Conservation (phyloP, 164 flowering plant genomes). For the Stephania yunnanensis region DNA sequence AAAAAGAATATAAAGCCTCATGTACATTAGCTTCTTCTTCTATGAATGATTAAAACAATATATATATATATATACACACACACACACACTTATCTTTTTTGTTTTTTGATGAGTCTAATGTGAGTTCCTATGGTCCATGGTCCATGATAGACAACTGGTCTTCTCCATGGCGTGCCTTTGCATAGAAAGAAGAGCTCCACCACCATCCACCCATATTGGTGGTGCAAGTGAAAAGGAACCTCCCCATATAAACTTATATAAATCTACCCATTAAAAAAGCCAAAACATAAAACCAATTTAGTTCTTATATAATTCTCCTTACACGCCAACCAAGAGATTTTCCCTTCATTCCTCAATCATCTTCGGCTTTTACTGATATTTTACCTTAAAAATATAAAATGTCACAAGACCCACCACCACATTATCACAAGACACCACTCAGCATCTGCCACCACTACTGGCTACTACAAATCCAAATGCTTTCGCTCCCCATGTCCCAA, state of each 20-base stretch:
- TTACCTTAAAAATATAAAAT: neutral
- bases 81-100: too few species aligned
- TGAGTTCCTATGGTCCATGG: constrained; percentile 11
- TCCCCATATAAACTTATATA: neutral
- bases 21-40: neutral
- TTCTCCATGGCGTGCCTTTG: constrained; percentile 42
- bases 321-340: constrained; percentile 64
- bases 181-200: constrained; percentile 51
- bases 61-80: too few species aligned
- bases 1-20: neutral
- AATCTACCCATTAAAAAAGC: neutral
- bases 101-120: neutral
- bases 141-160: constrained; percentile 27
- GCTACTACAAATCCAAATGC: constrained; percentile 21
- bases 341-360: constrained; percentile 76
- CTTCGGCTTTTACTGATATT: constrained; percentile 38
- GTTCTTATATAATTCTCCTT: constrained; percentile 16
- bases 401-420: constrained; percentile 10
- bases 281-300: neutral
- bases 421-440: constrained; percentile 6
- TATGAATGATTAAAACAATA: too few species aligned
- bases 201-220: constrained; percentile 18
- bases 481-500: constrained; percentile 16
- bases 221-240: constrained; percentile 9
- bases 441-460: constrained; percentile 12